phyloP scores from a whole-genome alignment of 1,139 yeast genomes.

The Hansenula anomala region DNA sequence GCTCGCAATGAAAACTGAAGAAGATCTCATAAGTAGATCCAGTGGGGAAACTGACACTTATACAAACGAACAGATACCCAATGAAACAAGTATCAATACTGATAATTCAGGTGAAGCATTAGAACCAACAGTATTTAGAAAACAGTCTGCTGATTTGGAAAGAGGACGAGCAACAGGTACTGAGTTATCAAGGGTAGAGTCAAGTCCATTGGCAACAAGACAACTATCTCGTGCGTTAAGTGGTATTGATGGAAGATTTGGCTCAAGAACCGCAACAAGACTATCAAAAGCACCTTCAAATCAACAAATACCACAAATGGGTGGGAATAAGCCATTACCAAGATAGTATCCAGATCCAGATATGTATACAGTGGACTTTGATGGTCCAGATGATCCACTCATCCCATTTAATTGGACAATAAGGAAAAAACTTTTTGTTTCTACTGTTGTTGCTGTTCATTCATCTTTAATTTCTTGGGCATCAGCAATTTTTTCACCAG shows the following conservation, averaged over 20 bases:
- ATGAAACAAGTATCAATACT: no score
- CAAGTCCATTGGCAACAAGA: background rate
- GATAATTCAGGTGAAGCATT: no score
- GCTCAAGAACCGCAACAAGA: background rate
- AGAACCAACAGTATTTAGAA: no score
- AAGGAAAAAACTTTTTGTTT: constrained; percentile 33
- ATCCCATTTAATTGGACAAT: constrained; percentile 61
- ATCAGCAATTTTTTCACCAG: constrained; percentile 61
- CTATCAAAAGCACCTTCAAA: no score
- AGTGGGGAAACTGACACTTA: background rate
- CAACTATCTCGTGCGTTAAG: background rate
- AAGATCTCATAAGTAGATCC: no score
- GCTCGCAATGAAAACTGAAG: no score
- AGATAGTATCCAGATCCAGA: constrained; percentile 45
- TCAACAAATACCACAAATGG: background rate
- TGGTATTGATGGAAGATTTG: background rate
- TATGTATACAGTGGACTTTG: constrained; percentile 50
- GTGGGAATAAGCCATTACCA: constrained; percentile 39
- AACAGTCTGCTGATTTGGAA: no score
- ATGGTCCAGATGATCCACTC: constrained; percentile 55
- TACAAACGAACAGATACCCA: background rate
- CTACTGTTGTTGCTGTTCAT: constrained; percentile 36
- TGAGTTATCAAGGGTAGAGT: no score
- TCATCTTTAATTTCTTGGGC: constrained; percentile 51
- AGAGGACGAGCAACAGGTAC: no score